phyloP scores from a whole-genome alignment of 2,329 filamentous ascomycete species.

The Clonostachys rhizophaga region DNA sequence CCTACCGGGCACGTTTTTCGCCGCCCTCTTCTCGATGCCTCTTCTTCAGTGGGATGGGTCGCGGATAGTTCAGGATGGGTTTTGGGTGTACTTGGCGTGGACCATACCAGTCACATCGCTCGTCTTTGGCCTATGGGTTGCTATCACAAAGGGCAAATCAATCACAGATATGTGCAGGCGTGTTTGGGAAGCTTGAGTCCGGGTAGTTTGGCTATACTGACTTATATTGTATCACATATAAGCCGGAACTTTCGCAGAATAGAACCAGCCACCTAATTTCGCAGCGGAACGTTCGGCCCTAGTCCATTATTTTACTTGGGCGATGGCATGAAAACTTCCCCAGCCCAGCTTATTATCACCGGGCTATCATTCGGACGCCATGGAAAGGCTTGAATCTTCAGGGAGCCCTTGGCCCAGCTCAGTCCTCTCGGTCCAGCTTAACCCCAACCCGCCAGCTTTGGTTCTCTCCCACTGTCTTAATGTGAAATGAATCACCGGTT shows the following conservation, averaged over 20 bases:
- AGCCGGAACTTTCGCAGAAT: no score
- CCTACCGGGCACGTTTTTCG: constrained; percentile 30
- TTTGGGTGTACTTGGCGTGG: constrained; percentile 10
- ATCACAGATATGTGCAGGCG: no score
- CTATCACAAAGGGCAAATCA: no score
- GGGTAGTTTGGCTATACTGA: no score
- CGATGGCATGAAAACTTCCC: no score
- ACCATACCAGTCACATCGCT: constrained; percentile 6
- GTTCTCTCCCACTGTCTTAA: constrained; percentile 36
- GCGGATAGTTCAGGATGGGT: constrained; percentile 2
- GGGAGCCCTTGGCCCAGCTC: constrained; percentile 32
- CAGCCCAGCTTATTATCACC: no score
- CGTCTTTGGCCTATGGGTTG: constrained; percentile 4
- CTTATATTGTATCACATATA: no score
- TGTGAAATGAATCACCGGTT: neutral
- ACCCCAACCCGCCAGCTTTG: constrained; percentile 23
- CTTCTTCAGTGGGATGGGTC: constrained; percentile 4
- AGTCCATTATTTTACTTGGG: no score
- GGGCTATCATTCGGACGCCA: no score
- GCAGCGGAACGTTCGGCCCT: no score
- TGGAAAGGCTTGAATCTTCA: constrained; percentile 10
- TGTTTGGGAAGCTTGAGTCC: no score
- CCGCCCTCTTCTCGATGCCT: constrained; percentile 17
- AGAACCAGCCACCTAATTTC: no score
- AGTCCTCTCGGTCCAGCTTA: constrained; percentile 25